These are phyloP conservation scores for Solanum chiquidenum DNA, from an alignment of 257 asterid species.

Conservation along the genomic window DNA sequence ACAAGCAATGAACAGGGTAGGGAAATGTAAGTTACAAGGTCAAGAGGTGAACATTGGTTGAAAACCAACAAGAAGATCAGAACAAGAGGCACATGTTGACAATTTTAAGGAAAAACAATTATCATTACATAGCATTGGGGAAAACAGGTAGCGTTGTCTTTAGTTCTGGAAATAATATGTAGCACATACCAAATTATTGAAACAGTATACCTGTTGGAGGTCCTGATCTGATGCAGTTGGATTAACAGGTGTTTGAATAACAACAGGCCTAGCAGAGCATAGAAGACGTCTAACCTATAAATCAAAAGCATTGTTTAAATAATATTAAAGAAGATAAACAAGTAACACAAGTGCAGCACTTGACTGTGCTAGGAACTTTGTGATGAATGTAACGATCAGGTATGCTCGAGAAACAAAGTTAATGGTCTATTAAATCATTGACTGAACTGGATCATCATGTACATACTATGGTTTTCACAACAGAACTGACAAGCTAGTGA, in stretches of 20 bases:
- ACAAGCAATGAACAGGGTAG: not conserved
- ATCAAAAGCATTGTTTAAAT: not conserved
- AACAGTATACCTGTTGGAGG: conserved; percentile 74
- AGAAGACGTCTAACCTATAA: conserved; percentile 75
- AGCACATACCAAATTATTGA: not conserved
- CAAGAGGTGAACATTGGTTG: not conserved
- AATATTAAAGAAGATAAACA: not conserved
- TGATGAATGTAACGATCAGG: not conserved
- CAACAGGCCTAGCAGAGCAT: conserved; percentile 87
- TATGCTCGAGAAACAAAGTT: not conserved
- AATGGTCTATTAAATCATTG: not conserved
- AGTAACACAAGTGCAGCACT: not conserved
- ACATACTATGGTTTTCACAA: not conserved
- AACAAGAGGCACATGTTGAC: not conserved
- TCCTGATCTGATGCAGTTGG: conserved; percentile 97
- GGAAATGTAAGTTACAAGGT: not conserved
- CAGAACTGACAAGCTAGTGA: not conserved
- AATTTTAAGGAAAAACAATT: not conserved
- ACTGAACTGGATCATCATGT: not conserved
- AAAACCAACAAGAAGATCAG: not conserved
- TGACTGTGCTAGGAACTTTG: not conserved
- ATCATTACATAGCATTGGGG: not conserved
- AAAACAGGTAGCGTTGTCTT: not conserved
- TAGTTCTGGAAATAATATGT: not conserved
- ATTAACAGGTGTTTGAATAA: conserved; percentile 79